Conservation (phyloP, 2,329 filamentous ascomycete genomes). For the Ambrosiella beaveri region DNA sequence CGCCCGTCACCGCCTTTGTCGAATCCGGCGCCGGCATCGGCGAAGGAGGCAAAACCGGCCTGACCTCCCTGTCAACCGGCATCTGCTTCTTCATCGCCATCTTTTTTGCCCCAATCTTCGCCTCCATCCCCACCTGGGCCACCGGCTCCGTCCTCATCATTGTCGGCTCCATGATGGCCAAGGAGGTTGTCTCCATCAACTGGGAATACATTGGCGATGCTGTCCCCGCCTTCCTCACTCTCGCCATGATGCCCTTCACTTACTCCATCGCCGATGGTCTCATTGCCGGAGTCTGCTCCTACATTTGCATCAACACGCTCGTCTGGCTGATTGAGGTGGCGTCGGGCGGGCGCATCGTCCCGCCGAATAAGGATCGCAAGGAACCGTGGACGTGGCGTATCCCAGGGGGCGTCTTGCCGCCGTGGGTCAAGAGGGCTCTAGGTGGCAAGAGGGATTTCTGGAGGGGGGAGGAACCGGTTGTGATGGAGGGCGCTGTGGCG, state of each 20-base stretch:
- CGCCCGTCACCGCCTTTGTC: conserved; percentile 58
- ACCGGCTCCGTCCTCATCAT: conserved; percentile 76
- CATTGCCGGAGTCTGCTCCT: conserved; percentile 62
- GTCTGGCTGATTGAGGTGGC: conserved; percentile 52
- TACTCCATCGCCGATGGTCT: conserved; percentile 79
- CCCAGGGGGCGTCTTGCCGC: conserved; percentile 56
- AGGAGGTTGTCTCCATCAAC: conserved; percentile 66
- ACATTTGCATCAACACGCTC: conserved; percentile 55
- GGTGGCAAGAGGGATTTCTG: conserved; percentile 61
- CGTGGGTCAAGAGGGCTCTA: conserved; percentile 48
- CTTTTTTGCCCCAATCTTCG: conserved; percentile 62
- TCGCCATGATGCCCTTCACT: conserved; percentile 76
- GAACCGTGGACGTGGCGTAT: conserved; percentile 68
- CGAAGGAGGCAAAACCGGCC: conserved; percentile 54
- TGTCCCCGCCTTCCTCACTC: conserved; percentile 67
- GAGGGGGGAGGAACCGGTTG: conserved; percentile 18
- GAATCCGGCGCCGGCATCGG: conserved; percentile 62
- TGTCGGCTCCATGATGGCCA: conserved; percentile 76
- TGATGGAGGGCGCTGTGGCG: conserved; percentile 13
- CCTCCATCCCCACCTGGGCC: conserved; percentile 62
- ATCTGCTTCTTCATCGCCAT: conserved; percentile 53
- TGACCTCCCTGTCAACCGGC: conserved; percentile 53
- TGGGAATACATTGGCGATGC: conserved; percentile 76
- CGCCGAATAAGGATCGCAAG: conserved; percentile 57
- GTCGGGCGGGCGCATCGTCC: conserved; percentile 52